Percentiles rank a stretch among this genome's conserved stretches.
Evolutionary conservation across 306 rosid genomes (phyloP).

Genomic region (Cicer judaicum): DNA sequence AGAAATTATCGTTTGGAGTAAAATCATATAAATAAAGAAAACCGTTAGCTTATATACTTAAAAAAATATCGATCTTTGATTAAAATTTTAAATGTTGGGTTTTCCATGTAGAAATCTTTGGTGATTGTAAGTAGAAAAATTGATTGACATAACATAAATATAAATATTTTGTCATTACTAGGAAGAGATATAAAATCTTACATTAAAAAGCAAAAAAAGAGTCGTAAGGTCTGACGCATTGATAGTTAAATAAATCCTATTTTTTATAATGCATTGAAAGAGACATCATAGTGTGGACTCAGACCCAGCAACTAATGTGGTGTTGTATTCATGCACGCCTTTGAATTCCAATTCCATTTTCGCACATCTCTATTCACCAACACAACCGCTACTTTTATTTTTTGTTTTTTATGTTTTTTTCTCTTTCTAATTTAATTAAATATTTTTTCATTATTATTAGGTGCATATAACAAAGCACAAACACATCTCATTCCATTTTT

Average conservation of each 20-base stretch:
- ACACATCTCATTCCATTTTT: constrained; percentile 5
- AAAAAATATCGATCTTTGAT: no score
- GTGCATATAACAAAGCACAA: no score
- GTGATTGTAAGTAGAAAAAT: no score
- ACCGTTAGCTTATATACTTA: no score
- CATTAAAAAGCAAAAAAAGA: neutral
- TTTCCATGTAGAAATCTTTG: no score
- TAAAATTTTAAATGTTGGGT: no score
- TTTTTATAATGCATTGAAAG: neutral
- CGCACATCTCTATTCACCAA: neutral
- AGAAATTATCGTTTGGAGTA: no score
- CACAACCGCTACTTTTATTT: neutral
- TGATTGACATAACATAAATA: no score
- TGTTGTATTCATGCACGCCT: neutral
- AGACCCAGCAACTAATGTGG: neutral
- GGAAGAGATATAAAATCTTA: neutral
- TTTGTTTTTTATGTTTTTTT: neutral
- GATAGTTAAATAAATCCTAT: neutral
- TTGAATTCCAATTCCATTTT: constrained; percentile 22
- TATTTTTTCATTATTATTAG: no score
- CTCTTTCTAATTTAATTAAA: no score
- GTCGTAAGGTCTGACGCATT: constrained; percentile 6
- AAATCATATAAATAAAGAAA: no score
- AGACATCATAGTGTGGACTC: neutral
- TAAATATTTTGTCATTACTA: no score